Percentiles rank a stretch among this genome's conserved stretches.
Evolutionary conservation across 1,139 yeast genomes (phyloP).

Genomic region (Casaregolazyma lundiana): DNA sequence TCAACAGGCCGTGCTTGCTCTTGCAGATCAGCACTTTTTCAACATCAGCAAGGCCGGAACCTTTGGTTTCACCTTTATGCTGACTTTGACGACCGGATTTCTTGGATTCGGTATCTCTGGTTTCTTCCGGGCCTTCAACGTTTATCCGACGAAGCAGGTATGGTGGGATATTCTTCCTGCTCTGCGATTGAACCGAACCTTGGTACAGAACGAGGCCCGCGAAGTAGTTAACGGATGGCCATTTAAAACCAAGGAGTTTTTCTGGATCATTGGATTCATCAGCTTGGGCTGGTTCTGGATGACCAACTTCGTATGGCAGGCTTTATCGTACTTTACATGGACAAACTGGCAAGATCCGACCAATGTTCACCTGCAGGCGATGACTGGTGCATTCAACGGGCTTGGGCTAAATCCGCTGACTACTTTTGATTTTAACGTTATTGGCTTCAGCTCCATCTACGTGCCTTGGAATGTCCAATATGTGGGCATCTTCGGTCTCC

Average conservation of each 20-base stretch:
- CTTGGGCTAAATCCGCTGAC: constrained; percentile 48
- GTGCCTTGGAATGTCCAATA: constrained; percentile 37
- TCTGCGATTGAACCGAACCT: constrained; percentile 50
- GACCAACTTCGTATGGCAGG: constrained; percentile 48
- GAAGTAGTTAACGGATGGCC: constrained; percentile 48
- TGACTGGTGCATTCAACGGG: constrained; percentile 39
- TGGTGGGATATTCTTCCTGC: constrained; percentile 56
- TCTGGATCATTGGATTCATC: constrained; percentile 35
- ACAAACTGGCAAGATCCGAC: constrained; percentile 35
- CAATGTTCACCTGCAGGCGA: constrained; percentile 42
- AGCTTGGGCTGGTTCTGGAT: constrained; percentile 53
- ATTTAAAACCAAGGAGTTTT: constrained; percentile 42
- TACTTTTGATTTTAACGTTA: constrained; percentile 43
- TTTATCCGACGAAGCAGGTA: constrained; percentile 50
- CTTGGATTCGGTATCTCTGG: constrained; percentile 60
- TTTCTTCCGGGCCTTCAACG: constrained; percentile 37
- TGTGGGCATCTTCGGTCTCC: constrained; percentile 36
- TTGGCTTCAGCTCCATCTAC: constrained; percentile 32
- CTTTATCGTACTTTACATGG: constrained; percentile 47
- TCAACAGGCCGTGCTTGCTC: constrained; percentile 23
- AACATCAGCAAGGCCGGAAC: constrained; percentile 23
- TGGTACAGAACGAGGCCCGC: constrained; percentile 42
- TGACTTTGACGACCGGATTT: constrained; percentile 52
- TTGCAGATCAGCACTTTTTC: constrained; percentile 24
- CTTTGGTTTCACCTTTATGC: constrained; percentile 43